These are phyloP conservation scores for Emericellopsis atlantica DNA, from an alignment of 2,329 filamentous ascomycete genomes.

Conservation along the genomic window DNA sequence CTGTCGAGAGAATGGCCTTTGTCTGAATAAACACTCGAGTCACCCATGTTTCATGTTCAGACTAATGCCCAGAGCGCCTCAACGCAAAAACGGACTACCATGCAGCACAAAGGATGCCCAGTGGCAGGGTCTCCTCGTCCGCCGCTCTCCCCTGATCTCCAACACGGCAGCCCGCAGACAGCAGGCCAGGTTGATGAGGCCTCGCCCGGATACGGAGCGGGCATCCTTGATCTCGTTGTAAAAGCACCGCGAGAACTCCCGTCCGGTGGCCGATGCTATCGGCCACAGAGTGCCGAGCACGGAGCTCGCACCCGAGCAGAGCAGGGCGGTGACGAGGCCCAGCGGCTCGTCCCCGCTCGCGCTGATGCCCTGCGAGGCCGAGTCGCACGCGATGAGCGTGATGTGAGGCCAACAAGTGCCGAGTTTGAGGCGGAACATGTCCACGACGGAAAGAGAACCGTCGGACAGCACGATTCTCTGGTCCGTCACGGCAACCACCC, in stretches of 20 bases:
- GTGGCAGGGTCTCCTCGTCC: neutral
- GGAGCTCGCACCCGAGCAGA: conserved; percentile 1
- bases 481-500: neutral
- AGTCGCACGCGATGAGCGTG: conserved; percentile 1
- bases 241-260: neutral
- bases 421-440: neutral
- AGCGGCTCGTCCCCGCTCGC: conserved; percentile 1
- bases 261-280: neutral
- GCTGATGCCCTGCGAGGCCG: neutral
- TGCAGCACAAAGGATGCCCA: neutral
- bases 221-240: neutral
- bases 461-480: neutral
- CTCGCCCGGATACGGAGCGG: neutral
- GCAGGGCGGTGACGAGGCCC: neutral
- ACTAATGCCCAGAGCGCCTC: neutral
- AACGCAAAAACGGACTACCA: neutral
- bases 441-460: neutral
- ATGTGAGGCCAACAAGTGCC: neutral
- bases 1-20: no score
- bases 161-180: neutral
- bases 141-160: neutral
- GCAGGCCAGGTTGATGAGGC: neutral
- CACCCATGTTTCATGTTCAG: no score
- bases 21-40: no score
- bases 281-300: conserved; percentile 9